Percentiles rank a stretch among this genome's conserved stretches.
These are phyloP conservation scores for Pelargonium nanum DNA, from an alignment of 345 rosid species.

Conservation along the genomic window DNA sequence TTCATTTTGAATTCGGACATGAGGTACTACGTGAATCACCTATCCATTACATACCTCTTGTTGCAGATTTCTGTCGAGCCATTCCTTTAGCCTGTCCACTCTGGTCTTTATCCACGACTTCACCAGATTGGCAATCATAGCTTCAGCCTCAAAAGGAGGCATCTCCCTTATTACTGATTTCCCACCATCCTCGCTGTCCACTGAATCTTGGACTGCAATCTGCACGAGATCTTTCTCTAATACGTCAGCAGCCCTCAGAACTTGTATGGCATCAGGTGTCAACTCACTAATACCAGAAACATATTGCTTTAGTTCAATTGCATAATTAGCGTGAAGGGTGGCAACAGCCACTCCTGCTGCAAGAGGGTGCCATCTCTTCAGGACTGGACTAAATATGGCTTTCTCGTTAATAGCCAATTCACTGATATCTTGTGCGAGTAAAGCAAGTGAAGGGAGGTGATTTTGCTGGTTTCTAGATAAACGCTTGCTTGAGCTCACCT, in stretches of 20 bases:
- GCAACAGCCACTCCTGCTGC: constrained; percentile 94
- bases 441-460: constrained; percentile 65
- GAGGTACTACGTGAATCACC: too few species aligned
- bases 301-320: constrained; percentile 60
- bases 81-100: constrained; percentile 74
- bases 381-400: constrained; percentile 69
- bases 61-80: constrained; percentile 75
- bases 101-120: constrained; percentile 73
- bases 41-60: constrained; percentile 49
- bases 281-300: constrained; percentile 61
- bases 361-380: constrained; percentile 91
- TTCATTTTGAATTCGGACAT: too few species aligned
- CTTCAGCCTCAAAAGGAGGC: constrained; percentile 95
- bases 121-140: constrained; percentile 62
- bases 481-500: constrained; percentile 50
- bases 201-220: constrained; percentile 93
- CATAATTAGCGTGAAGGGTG: constrained; percentile 86
- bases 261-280: constrained; percentile 88
- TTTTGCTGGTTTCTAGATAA: constrained; percentile 41
- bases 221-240: constrained; percentile 97
- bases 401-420: constrained; percentile 74
- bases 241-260: constrained; percentile 80
- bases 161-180: constrained; percentile 90
- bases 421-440: constrained; percentile 76
- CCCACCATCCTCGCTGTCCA: constrained; percentile 96